A percentile compares a stretch with the other conserved stretches of the same genome.
Conservation (phyloP, 139 green algal genomes). For the Auxenochlorella protothecoides region DNA sequence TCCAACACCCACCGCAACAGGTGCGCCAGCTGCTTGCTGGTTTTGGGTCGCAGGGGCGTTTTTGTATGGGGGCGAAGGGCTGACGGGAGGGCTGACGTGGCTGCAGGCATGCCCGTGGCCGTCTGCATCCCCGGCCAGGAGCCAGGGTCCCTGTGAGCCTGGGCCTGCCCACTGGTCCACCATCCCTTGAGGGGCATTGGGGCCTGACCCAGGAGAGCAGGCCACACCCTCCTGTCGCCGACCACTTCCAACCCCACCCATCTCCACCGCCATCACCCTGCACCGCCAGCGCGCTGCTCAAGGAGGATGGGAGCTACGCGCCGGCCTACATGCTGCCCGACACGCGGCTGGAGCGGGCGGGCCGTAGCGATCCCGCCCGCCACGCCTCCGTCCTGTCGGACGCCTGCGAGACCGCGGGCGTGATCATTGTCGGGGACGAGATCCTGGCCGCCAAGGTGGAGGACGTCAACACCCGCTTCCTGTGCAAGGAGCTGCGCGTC, state of each 20-base stretch:
- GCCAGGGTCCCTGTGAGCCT: no score
- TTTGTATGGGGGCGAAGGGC: no score
- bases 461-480: conserved; percentile 63
- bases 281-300: conserved; percentile 36
- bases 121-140: no score
- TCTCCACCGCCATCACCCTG: no score
- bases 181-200: no score
- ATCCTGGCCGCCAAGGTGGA: conserved; percentile 50
- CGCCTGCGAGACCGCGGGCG: not conserved
- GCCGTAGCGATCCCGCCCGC: conserved; percentile 14
- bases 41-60: no score
- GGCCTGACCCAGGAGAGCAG: no score
- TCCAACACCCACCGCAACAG: conserved; percentile 70
- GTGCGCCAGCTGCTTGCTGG: conserved; percentile 9
- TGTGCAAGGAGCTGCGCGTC: conserved; percentile 48
- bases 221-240: no score
- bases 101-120: no score
- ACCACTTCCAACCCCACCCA: no score
- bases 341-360: conserved; percentile 57
- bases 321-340: conserved; percentile 71
- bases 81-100: no score
- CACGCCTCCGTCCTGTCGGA: not conserved
- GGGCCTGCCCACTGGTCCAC: no score
- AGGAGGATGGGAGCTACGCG: conserved; percentile 58
- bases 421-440: conserved; percentile 32